Percentiles rank a stretch among this genome's conserved stretches.
Conservation (phyloP, 139 green algal genomes). For the Chlamydomonas sp. region DNA sequence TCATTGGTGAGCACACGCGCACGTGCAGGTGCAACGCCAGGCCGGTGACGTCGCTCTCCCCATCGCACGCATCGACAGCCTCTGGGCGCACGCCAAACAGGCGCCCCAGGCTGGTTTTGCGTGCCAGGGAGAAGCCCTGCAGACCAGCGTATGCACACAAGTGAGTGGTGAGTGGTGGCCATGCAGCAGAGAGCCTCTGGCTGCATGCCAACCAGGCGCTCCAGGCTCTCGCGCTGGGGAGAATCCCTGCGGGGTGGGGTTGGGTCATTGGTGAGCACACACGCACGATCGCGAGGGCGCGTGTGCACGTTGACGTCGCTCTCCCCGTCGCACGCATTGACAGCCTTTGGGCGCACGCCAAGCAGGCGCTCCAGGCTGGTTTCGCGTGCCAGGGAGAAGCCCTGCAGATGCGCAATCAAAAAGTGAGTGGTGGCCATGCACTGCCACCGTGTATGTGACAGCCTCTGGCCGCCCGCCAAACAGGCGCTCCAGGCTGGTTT, state of each 20-base stretch:
- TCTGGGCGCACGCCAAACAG: conserved; percentile 10
- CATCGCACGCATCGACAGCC: too few species aligned
- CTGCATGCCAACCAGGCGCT: too few species aligned
- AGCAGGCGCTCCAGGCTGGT: conserved; percentile 4
- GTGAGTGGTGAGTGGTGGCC: too few species aligned
- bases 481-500: conserved; percentile 5
- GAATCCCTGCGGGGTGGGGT: too few species aligned
- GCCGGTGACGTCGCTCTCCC: not conserved
- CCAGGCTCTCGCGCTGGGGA: too few species aligned
- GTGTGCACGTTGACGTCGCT: not conserved
- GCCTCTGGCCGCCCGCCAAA: conserved; percentile 9
- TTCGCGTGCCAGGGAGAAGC: not conserved
- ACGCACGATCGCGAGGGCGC: conserved; percentile 19
- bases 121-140: not conserved
- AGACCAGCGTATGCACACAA: too few species aligned
- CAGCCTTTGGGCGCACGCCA: conserved; percentile 9
- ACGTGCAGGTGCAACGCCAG: conserved; percentile 20
- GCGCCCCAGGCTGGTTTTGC: not conserved
- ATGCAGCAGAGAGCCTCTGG: too few species aligned
- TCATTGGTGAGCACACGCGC: too few species aligned
- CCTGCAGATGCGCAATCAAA: conserved; percentile 16
- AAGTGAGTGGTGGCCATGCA: not conserved
- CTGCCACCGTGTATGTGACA: too few species aligned
- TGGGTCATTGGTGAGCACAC: too few species aligned
- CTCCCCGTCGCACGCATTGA: too few species aligned